phyloP scores from a whole-genome alignment of 2,329 filamentous ascomycete genomes.

The Botryotinia narcissicola region DNA sequence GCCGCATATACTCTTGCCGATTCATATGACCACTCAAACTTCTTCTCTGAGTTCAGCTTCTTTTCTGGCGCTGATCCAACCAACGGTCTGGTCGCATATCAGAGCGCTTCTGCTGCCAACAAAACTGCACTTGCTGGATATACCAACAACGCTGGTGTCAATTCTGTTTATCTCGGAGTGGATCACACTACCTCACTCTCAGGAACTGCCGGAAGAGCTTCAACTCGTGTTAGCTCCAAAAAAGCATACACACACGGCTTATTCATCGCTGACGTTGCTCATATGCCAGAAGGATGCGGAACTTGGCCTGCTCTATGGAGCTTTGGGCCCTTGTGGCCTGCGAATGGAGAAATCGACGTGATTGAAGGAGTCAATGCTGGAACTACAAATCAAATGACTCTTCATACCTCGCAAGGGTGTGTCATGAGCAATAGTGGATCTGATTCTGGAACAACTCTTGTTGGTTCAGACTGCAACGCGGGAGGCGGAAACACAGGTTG shows the following conservation, averaged over 20 bases:
- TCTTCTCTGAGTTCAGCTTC: conserved; percentile 53
- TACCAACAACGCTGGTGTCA: conserved; percentile 42
- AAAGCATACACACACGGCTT: conserved; percentile 54
- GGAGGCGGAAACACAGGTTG: conserved; percentile 55
- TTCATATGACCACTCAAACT: conserved; percentile 45
- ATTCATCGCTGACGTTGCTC: conserved; percentile 55
- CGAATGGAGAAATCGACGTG: conserved; percentile 73
- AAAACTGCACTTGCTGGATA: conserved; percentile 47
- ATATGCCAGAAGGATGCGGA: conserved; percentile 60
- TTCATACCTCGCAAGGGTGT: conserved; percentile 66
- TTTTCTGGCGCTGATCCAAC: conserved; percentile 65
- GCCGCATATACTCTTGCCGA: conserved; percentile 44
- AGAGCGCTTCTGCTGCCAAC: conserved; percentile 57
- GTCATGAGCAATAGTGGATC: conserved; percentile 50
- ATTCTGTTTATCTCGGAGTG: conserved; percentile 63
- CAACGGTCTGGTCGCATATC: conserved; percentile 70
- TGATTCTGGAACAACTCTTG: conserved; percentile 47
- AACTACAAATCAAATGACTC: conserved; percentile 58
- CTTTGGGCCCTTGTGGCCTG: conserved; percentile 67
- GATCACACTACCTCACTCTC: conserved; percentile 58
- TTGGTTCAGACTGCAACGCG: conserved; percentile 56
- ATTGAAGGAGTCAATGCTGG: conserved; percentile 73
- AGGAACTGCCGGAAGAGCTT: conserved; percentile 56
- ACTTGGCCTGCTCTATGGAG: conserved; percentile 58
- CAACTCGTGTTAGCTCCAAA: conserved; percentile 63